Evolutionary conservation across 192 early-diverging fungal species (phyloP).

Genomic region (Phlyctochytrium arcticum): DNA sequence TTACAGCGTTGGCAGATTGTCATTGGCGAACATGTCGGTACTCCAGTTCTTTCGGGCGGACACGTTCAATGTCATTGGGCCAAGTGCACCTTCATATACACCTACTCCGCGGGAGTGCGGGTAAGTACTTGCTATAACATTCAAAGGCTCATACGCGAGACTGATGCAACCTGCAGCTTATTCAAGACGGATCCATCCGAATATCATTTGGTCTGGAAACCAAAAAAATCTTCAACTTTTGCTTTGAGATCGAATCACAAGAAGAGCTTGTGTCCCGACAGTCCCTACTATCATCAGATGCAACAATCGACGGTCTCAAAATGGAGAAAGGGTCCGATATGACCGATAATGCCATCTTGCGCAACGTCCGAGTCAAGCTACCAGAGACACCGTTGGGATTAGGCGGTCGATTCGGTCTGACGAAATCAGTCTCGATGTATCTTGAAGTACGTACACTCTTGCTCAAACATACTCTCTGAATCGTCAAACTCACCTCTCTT

Average conservation of each 20-base stretch:
- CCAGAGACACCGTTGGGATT: not conserved
- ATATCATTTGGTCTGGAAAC: not conserved
- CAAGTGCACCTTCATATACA: not conserved
- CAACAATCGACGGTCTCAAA: not conserved
- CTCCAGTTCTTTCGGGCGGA: not conserved
- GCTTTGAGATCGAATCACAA: not conserved
- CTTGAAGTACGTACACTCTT: not conserved
- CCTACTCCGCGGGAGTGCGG: not conserved
- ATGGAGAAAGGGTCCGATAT: not conserved
- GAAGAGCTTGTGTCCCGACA: not conserved
- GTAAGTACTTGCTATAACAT: not conserved
- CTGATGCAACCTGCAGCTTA: not conserved
- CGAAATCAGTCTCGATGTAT: not conserved
- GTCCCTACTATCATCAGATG: not conserved
- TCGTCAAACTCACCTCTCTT: not conserved
- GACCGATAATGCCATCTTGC: not conserved
- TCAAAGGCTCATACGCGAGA: not conserved
- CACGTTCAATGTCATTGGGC: not conserved
- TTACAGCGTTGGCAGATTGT: not conserved
- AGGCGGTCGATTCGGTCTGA: not conserved
- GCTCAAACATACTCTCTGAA: not conserved
- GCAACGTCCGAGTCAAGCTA: not conserved
- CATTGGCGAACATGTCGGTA: not conserved
- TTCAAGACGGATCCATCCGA: not conserved
- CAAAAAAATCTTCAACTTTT: not conserved